phyloP scores from a whole-genome alignment of 2,329 filamentous ascomycete species.

The Aspergillus proliferans region DNA sequence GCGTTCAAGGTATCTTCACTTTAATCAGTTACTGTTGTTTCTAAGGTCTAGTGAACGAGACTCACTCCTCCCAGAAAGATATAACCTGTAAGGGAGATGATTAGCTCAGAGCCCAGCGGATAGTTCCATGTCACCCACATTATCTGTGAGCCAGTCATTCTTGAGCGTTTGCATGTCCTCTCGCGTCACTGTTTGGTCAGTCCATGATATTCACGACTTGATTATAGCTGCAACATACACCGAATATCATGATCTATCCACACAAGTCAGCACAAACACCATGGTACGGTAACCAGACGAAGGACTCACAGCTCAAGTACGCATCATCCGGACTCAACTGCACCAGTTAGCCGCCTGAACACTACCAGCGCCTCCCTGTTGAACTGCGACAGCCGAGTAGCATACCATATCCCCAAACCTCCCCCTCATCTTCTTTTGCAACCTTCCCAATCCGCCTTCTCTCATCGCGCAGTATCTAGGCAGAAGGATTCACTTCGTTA shows the following conservation, averaged over 20 bases:
- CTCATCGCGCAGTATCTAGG: constrained; percentile 10
- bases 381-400: constrained; percentile 3
- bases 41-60: constrained; percentile 6
- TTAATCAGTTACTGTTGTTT: constrained; percentile 6
- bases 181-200: constrained; percentile 59
- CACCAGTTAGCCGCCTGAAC: constrained; percentile 14
- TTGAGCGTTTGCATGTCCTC: constrained; percentile 85
- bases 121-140: constrained; percentile 51
- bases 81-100: constrained; percentile 59
- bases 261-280: constrained; percentile 1
- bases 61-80: constrained; percentile 93
- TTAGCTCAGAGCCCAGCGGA: not conserved
- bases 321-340: constrained; percentile 58
- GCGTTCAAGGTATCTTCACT: constrained; percentile 67
- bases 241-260: constrained; percentile 57
- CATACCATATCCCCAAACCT: constrained; percentile 33
- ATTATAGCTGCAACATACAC: constrained; percentile 42
- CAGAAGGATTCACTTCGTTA: not conserved
- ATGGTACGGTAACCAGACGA: not conserved
- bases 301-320: constrained; percentile 61
- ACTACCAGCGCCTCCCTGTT: not conserved
- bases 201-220: not conserved
- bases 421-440: constrained; percentile 33
- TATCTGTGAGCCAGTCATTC: constrained; percentile 94
- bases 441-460: constrained; percentile 21